Conservation (phyloP, 345 rosid genomes). For the Ailanthus altissimus region DNA sequence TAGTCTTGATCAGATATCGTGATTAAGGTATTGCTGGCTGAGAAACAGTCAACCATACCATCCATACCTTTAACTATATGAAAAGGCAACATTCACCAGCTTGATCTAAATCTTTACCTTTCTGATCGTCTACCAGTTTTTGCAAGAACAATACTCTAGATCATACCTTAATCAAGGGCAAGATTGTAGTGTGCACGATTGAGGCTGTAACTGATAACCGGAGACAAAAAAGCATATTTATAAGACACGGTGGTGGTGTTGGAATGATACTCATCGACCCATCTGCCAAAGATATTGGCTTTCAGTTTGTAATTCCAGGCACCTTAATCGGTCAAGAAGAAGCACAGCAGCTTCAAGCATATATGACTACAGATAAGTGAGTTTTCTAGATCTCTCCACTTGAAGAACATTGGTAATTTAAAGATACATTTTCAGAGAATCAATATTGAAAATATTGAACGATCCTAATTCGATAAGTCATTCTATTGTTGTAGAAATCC, state of each 20-base stretch:
- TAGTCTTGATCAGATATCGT: background rate
- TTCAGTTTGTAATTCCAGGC: slow-evolving; percentile 41
- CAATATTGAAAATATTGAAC: background rate
- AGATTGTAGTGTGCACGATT: slow-evolving; percentile 45
- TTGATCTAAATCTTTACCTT: background rate
- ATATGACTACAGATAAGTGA: slow-evolving; percentile 40
- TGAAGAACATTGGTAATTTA: slow-evolving; percentile 5
- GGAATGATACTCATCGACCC: slow-evolving; percentile 48
- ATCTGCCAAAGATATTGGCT: slow-evolving; percentile 38
- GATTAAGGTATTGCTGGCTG: background rate
- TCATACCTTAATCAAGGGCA: slow-evolving; percentile 41
- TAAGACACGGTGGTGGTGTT: slow-evolving; percentile 43
- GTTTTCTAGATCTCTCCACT: slow-evolving; percentile 3
- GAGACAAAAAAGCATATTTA: slow-evolving; percentile 27
- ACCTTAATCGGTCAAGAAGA: slow-evolving; percentile 40
- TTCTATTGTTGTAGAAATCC: slow-evolving; percentile 34
- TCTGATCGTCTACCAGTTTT: slow-evolving; percentile 35
- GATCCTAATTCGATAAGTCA: background rate
- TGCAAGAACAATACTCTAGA: slow-evolving; percentile 49
- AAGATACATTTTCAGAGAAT: background rate
- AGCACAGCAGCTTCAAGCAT: slow-evolving; percentile 43
- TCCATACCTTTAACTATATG: background rate
- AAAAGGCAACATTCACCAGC: background rate
- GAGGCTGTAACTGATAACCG: slow-evolving; percentile 30
- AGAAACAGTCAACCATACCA: background rate